Base-by-base conservation (phyloP, 768 basidiomycete genomes). In the Rhizopogon sp. region DNA sequence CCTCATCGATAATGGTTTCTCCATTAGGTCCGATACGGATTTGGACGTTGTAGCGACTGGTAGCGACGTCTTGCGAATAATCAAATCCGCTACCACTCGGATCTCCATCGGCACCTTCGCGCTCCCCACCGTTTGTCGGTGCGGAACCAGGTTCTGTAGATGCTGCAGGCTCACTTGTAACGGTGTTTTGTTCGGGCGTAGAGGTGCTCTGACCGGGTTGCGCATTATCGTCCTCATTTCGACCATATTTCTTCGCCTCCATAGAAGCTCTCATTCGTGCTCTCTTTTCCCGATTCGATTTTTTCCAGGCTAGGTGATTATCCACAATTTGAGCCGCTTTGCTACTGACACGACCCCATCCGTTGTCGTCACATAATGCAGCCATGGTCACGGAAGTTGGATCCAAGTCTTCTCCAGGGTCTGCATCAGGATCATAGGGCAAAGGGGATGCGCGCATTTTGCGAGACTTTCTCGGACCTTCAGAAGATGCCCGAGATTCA, bases 331-430 rank as follows among this genome's bases (percentile, higher is more conserved):
- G 84, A 8, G 77, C 74, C 1, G 87, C 89, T 66, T 87, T 91
- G 62, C 81, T 85, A 63, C 88, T 90, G 47, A 92, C 76, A 40
- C 90, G 81, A 6, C 91, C 91, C 59, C 84, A 82, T 9, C 90
- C 90, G 0, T 79, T 86, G 62, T 93, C 91, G 33, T 75, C 79
- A 66, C 91, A 93, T 5, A 92, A 75, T 0, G 82, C 69, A 14
- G 88, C 87, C 90, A 92, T 92, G 5, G 89, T 91, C n/a, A 88
- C 73, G 7, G 80, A 73, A 0, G 89, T 91, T n/a, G 90, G 90
- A 60, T 92, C 90, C 45, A 92, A 71, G 35, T 87, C 84, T 63
- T 88, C 88, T 20, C 88, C 88, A 5, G 87, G 84, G 64, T 82
- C 80, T 0, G 81, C 82, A 51, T 77, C 73, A 25, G 78, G 72